phyloP scores from a whole-genome alignment of 2,329 filamentous ascomycete species.

The Tetracladium maxilliforme region DNA sequence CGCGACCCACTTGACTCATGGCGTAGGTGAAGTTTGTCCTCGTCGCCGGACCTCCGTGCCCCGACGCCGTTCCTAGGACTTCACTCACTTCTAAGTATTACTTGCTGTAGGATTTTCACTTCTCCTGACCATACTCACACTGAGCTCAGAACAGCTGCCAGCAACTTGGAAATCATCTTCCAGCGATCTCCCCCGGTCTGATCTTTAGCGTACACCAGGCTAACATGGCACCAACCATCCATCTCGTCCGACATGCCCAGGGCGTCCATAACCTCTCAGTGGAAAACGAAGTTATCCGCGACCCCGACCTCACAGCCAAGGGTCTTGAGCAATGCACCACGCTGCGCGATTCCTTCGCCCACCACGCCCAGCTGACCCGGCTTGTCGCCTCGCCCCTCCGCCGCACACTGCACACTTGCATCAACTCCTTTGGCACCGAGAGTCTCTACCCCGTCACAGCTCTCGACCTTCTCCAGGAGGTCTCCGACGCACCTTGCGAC shows the following conservation, averaged over 20 bases:
- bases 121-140: no score
- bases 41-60: no score
- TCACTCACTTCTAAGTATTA: no score
- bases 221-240: no score
- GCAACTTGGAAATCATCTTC: no score
- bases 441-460: slow-evolving; percentile 32
- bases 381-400: slow-evolving; percentile 69
- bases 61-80: no score
- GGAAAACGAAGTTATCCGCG: slow-evolving; percentile 58
- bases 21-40: no score
- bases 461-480: slow-evolving; percentile 67
- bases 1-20: no score
- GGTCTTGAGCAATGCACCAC: slow-evolving; percentile 60
- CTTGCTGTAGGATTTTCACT: no score
- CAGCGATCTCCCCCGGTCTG: no score
- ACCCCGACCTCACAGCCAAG: slow-evolving; percentile 64
- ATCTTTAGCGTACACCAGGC: no score
- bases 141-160: no score
- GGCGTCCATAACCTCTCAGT: slow-evolving; percentile 67
- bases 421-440: slow-evolving; percentile 49
- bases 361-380: slow-evolving; percentile 49
- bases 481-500: slow-evolving; percentile 61
- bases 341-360: slow-evolving; percentile 48
- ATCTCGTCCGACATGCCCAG: slow-evolving; percentile 60
- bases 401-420: slow-evolving; percentile 66